Percentiles rank a stretch among this genome's conserved stretches.
Conservation (phyloP, 108 stramenopile species). For the Skeletonema grethae region DNA sequence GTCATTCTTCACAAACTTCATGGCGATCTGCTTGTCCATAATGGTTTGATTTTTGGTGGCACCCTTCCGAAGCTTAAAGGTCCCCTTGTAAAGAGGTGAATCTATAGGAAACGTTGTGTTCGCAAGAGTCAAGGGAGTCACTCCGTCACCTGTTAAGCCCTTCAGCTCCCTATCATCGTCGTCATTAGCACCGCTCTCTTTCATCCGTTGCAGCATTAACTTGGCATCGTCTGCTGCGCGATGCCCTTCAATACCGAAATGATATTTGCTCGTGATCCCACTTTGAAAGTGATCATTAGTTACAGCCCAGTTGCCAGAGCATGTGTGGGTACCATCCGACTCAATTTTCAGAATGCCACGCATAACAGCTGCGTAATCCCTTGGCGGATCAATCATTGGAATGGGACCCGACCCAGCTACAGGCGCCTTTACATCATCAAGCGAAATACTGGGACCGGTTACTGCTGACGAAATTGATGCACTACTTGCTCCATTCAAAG, state of each 20-base stretch:
- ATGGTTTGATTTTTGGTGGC: slow-evolving; percentile 55
- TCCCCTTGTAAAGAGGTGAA: slow-evolving; percentile 78
- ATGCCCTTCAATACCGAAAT: slow-evolving; percentile 74
- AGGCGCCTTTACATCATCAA: slow-evolving; percentile 69
- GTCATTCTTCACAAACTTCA: slow-evolving; percentile 78
- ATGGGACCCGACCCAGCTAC: slow-evolving; percentile 28
- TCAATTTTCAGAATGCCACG: slow-evolving; percentile 77
- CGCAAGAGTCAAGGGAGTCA: slow-evolving; percentile 28
- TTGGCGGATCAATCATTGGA: slow-evolving; percentile 28
- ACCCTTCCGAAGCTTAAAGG: slow-evolving; percentile 72
- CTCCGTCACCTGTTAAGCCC: slow-evolving; percentile 10
- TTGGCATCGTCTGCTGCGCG: slow-evolving; percentile 37
- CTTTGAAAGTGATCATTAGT: slow-evolving; percentile 70
- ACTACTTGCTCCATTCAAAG: slow-evolving; percentile 44
- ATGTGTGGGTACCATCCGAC: slow-evolving; percentile 73
- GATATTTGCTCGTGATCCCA: slow-evolving; percentile 68
- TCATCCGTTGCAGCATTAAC: slow-evolving; percentile 33
- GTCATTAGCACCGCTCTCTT: slow-evolving; percentile 18
- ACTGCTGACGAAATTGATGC: slow-evolving; percentile 23
- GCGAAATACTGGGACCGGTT: slow-evolving; percentile 43
- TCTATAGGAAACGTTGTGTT: slow-evolving; percentile 69
- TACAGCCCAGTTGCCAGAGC: slow-evolving; percentile 82
- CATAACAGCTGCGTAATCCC: slow-evolving; percentile 72
- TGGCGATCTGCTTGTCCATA: slow-evolving; percentile 73
- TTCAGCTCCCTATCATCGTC: slow-evolving; percentile 33